These are phyloP conservation scores for Aspergillus tanneri DNA, from an alignment of 2,329 filamentous ascomycete genomes.

Conservation along the genomic window DNA sequence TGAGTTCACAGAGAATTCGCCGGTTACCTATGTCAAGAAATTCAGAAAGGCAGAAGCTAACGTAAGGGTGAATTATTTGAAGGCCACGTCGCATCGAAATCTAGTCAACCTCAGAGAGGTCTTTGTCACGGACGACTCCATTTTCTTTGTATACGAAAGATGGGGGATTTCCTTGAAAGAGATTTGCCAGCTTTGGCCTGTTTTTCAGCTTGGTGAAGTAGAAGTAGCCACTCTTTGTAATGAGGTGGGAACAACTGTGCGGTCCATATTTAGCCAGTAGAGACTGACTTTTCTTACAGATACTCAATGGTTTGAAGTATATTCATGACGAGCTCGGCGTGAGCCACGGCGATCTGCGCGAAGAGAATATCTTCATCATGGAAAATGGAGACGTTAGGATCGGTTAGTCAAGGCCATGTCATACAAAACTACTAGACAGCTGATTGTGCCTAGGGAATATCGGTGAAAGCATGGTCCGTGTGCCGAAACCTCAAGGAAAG, in stretches of 20 bases:
- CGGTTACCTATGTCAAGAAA: slow-evolving; percentile 9
- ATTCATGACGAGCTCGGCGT: slow-evolving; percentile 11
- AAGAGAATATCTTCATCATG: slow-evolving; percentile 5
- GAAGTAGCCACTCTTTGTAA: slow-evolving; percentile 8
- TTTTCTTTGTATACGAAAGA: slow-evolving; percentile 10
- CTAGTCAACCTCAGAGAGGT: slow-evolving; percentile 11
- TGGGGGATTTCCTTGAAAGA: slow-evolving; percentile 7
- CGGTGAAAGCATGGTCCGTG: slow-evolving; percentile 9
- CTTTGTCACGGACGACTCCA: slow-evolving; percentile 3
- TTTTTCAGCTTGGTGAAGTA: slow-evolving; percentile 6
- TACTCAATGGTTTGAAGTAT: slow-evolving; percentile 11
- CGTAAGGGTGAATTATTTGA: background rate
- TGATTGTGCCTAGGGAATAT: slow-evolving; percentile 7
- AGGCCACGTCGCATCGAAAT: slow-evolving; percentile 5
- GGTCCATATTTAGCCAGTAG: background rate
- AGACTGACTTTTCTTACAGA: background rate
- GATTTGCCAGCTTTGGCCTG: background rate
- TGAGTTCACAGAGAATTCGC: slow-evolving; percentile 10
- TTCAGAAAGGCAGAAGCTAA: background rate
- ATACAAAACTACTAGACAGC: background rate
- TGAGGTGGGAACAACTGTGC: background rate
- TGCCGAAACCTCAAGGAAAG: background rate
- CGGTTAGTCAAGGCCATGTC: background rate
- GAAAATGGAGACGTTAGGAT: slow-evolving; percentile 12
- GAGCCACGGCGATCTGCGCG: slow-evolving; percentile 4